These are phyloP conservation scores for Pseudogymnoascus sp. DNA, from an alignment of 2,329 filamentous ascomycete species.

Conservation along the genomic window DNA sequence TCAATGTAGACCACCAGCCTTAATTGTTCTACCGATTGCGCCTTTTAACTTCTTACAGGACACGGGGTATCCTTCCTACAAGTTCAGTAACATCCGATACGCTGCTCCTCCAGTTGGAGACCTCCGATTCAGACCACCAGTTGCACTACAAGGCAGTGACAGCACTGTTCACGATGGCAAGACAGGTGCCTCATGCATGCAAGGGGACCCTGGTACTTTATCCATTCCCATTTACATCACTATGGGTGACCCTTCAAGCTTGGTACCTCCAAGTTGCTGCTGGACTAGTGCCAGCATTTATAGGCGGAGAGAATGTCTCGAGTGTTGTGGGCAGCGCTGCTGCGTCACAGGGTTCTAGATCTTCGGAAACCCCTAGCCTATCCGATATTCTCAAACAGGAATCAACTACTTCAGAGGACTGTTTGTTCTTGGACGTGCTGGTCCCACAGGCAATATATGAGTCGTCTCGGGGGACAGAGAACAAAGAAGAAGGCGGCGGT, in stretches of 20 bases:
- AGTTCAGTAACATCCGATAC: slow-evolving; percentile 38
- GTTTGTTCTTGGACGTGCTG: slow-evolving; percentile 38
- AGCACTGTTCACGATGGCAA: slow-evolving; percentile 28
- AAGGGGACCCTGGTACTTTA: neutral
- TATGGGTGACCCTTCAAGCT: neutral
- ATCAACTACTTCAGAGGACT: neutral
- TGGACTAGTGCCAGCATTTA: neutral
- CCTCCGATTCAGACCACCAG: slow-evolving; percentile 37
- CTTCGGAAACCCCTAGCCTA: neutral
- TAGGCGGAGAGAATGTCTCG: neutral
- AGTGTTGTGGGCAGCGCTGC: neutral
- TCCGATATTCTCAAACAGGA: neutral
- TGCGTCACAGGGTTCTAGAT: neutral
- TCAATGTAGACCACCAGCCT: neutral
- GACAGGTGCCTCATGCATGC: neutral
- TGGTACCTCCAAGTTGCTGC: neutral
- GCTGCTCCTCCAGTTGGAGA: slow-evolving; percentile 35
- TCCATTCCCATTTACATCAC: neutral
- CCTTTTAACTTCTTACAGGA: neutral
- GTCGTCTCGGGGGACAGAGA: neutral
- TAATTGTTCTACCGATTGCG: neutral
- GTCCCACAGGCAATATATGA: slow-evolving; percentile 34
- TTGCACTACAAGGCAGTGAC: slow-evolving; percentile 24
- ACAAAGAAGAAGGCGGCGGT: neutral
- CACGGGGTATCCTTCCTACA: slow-evolving; percentile 24